A percentile compares a stretch with the other conserved stretches of the same genome.
Evolutionary conservation across 176 grass and related monocot species (phyloP).

Genomic region (Elymus sibiricus): DNA sequence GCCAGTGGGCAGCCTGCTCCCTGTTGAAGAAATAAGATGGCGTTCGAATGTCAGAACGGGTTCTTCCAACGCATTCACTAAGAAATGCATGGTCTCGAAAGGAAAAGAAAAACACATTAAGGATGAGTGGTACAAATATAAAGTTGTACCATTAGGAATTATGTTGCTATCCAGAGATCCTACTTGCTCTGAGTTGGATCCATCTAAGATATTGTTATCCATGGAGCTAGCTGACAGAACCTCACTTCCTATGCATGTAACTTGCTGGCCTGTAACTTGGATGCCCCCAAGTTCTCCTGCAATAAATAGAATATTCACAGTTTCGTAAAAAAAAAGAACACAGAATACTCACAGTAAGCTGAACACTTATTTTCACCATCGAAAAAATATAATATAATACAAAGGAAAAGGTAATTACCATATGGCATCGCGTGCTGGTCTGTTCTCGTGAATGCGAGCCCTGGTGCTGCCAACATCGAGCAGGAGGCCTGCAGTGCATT

Average conservation of each 20-base stretch:
- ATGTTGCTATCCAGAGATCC: not conserved
- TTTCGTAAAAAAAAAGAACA: too few species aligned
- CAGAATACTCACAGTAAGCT: not conserved
- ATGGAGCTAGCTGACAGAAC: not conserved
- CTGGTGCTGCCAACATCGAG: not conserved
- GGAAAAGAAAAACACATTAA: not conserved
- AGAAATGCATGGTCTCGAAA: not conserved
- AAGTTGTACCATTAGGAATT: not conserved
- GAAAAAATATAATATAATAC: not conserved
- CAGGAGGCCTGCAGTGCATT: not conserved
- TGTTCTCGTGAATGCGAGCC: not conserved
- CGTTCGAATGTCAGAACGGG: not conserved
- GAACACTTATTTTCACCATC: not conserved
- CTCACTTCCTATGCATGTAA: conserved; percentile 1
- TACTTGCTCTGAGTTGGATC: not conserved
- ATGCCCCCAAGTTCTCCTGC: not conserved
- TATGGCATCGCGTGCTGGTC: not conserved
- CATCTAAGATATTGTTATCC: not conserved
- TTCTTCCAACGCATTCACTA: not conserved
- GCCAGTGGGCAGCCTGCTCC: not conserved
- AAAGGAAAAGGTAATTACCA: not conserved
- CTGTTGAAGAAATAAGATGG: not conserved
- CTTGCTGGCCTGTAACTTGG: not conserved
- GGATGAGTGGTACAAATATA: not conserved
- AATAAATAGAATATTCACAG: too few species aligned